A percentile compares a stretch with the other conserved stretches of the same genome.
These are phyloP conservation scores for Hypoxylon sp. DNA, from an alignment of 2,329 filamentous ascomycete species.

Conservation along the genomic window DNA sequence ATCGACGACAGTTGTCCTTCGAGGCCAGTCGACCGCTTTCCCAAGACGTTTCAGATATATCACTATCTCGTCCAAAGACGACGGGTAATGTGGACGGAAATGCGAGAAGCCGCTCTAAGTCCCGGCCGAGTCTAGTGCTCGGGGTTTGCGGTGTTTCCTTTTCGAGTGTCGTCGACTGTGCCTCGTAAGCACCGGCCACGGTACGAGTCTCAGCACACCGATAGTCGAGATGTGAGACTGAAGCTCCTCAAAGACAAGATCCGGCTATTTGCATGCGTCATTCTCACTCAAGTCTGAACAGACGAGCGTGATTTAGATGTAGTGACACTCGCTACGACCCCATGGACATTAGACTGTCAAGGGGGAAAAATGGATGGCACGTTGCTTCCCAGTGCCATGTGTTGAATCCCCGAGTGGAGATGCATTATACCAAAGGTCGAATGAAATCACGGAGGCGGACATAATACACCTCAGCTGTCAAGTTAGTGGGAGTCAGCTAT, in stretches of 20 bases:
- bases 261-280: constrained; percentile 8
- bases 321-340: neutral
- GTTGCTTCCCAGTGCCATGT: neutral
- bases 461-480: neutral
- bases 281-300: neutral
- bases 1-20: neutral
- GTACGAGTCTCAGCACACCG: constrained; percentile 4
- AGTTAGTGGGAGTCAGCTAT: constrained; percentile 3
- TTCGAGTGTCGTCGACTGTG: neutral
- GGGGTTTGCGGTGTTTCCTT: constrained; percentile 6
- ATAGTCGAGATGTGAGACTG: neutral
- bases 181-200: neutral
- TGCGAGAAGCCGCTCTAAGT: constrained; percentile 9
- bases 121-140: constrained; percentile 1
- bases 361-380: neutral
- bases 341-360: neutral
- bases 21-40: constrained; percentile 8
- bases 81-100: neutral
- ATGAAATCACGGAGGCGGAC: neutral
- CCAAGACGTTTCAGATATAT: constrained; percentile 15
- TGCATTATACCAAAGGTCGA: constrained; percentile 4
- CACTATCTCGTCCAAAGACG: constrained; percentile 1
- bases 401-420: neutral
- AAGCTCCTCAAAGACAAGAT: constrained; percentile 1
- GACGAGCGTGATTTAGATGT: neutral